Base-by-base conservation (phyloP, 2,329 filamentous ascomycete species). In the Alternaria atra region DNA sequence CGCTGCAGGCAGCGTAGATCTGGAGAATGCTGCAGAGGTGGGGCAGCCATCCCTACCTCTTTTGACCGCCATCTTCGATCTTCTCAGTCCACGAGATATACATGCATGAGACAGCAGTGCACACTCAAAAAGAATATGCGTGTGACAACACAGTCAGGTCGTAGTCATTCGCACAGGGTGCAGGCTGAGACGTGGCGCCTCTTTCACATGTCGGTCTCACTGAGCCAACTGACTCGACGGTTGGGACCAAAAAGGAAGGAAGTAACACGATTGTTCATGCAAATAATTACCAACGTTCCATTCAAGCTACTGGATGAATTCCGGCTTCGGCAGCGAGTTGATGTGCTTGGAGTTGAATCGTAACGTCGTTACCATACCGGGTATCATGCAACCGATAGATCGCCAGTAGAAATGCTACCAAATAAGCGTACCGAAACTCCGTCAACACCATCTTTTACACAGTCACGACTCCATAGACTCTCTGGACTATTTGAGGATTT, bases 1-100 rank as follows among this genome's bases (percentile, higher is more conserved):
- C 47, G 43, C 52, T 60, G 54, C 47, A 53, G 20, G 37, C 51
- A 17, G 23, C 17, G 47, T 37, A 52, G 40, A 56, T 58, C 53
- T 50, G 47, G 53, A 60, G 53, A 52, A 12, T 35, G 32, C 43
- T 52, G 60, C 62, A 63, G 55, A 56, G 50, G 67, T 67, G 65
- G 61, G 61, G 60, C 56, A 29, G 37, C 51, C 40, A 57, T 53
- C 42, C 44, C 53, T 55, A 46, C 58, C 57, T 40, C 25, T 46
- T 58, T 43, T 42, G 55, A 50, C 42, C 43, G 44, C 46, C 52
- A 58, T 58, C 47, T 47, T 43, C 51, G 48, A 51, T 40, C 50
- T 59, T 43, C 56, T 29, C 40, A 30, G 55, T 55, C 27, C 66
- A 70, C 66, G 67, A 63, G 69, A 59, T 50, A 27, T 60, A 57